These are phyloP conservation scores for Camillea tinctor DNA, from an alignment of 2,329 filamentous ascomycete species.

Conservation along the genomic window DNA sequence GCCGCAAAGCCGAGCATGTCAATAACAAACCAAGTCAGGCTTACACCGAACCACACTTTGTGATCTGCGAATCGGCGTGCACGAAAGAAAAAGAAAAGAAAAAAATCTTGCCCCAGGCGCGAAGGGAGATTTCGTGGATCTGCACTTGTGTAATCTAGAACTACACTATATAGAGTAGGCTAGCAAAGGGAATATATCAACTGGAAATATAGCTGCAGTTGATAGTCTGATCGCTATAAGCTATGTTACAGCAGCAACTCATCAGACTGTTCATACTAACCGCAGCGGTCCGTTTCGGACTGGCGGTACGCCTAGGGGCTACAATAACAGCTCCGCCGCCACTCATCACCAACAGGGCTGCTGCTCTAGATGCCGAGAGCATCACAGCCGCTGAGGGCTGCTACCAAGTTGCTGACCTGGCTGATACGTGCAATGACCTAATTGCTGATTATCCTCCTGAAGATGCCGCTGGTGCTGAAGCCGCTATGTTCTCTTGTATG, in stretches of 20 bases:
- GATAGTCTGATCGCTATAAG: background rate
- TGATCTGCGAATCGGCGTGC: background rate
- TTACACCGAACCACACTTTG: background rate
- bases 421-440: background rate
- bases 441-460: constrained; percentile 1
- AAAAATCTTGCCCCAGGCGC: constrained; percentile 11
- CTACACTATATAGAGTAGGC: background rate
- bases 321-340: background rate
- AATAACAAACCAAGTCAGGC: background rate
- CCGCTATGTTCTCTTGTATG: constrained; percentile 7
- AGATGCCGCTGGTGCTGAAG: constrained; percentile 3
- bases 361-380: background rate
- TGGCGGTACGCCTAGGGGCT: background rate
- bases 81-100: background rate
- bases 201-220: background rate
- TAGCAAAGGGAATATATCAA: background rate
- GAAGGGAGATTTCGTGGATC: constrained; percentile 13
- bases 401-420: background rate
- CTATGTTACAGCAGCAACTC: background rate
- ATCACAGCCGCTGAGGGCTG: background rate
- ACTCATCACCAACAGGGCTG: background rate
- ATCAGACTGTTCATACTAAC: background rate
- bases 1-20: background rate
- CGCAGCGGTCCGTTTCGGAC: background rate
- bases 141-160: background rate